Evolutionary conservation across 768 basidiomycete species (phyloP).

Genomic region (Coprinopsis cinerea): DNA sequence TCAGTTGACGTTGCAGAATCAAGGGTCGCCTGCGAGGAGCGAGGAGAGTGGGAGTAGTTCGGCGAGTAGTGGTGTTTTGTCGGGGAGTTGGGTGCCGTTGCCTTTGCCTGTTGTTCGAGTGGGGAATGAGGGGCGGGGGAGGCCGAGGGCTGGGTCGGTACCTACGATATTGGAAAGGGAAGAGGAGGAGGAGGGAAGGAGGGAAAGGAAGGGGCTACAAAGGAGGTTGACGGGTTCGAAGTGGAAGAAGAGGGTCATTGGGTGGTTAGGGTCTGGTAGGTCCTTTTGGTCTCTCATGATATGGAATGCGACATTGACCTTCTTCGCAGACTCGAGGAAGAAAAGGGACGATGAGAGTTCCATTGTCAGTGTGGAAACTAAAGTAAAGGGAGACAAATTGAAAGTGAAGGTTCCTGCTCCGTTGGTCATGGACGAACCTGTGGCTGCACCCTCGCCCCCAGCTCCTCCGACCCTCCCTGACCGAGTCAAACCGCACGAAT

Average conservation of each 20-base stretch:
- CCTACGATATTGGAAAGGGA: neutral
- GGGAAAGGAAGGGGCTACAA: neutral
- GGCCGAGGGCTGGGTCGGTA: no score
- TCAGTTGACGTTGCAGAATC: no score
- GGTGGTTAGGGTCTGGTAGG: neutral
- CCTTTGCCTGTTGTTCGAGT: neutral
- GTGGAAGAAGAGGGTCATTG: neutral
- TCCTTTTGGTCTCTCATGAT: neutral
- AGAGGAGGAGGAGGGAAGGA: neutral
- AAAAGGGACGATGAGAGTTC: neutral
- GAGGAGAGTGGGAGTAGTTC: conserved; percentile 2
- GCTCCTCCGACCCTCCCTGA: neutral
- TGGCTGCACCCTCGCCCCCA: neutral
- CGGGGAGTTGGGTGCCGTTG: neutral
- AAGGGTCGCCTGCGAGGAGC: neutral
- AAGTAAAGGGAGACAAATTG: no score
- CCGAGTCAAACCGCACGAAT: conserved; percentile 29
- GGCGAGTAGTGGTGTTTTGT: no score
- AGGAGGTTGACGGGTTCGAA: neutral
- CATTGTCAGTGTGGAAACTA: no score
- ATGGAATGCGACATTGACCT: neutral
- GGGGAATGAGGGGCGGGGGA: no score
- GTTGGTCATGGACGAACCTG: no score
- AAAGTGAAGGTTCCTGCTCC: no score
- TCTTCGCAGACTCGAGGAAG: neutral